A percentile compares a stretch with the other conserved stretches of the same genome.
Evolutionary conservation across 352 stramenopile genomes (phyloP).

Genomic region (Phytophthora sp.): DNA sequence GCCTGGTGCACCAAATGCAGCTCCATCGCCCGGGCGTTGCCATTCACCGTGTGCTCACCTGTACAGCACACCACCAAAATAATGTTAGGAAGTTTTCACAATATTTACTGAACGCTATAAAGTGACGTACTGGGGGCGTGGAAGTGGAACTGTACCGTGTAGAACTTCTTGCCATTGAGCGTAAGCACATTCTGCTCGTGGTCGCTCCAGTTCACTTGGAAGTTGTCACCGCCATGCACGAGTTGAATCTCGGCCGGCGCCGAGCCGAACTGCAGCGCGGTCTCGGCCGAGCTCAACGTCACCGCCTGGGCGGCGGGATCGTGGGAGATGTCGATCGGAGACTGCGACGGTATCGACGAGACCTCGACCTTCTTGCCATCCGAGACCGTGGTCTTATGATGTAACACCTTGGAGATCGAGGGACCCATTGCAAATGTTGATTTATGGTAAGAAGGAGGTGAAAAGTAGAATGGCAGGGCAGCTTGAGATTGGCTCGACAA

Average conservation of each 20-base stretch:
- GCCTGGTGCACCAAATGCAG: slow-evolving; percentile 75
- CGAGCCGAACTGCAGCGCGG: slow-evolving; percentile 32
- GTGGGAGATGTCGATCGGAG: slow-evolving; percentile 59
- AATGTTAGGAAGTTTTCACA: slow-evolving; percentile 11
- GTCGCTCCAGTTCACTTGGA: slow-evolving; percentile 58
- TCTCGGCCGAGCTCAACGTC: slow-evolving; percentile 28
- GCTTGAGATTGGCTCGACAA: slow-evolving; percentile 3
- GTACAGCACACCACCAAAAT: slow-evolving; percentile 1
- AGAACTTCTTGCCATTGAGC: slow-evolving; percentile 60
- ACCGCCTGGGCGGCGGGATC: slow-evolving; percentile 29
- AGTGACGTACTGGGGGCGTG: slow-evolving; percentile 62
- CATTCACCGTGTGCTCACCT: slow-evolving; percentile 76
- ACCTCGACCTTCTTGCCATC: slow-evolving; percentile 4
- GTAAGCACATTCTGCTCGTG: slow-evolving; percentile 45
- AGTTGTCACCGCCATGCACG: slow-evolving; percentile 47
- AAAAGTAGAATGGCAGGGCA: slow-evolving; percentile 20
- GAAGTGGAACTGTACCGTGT: slow-evolving; percentile 72
- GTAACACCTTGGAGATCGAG: slow-evolving; percentile 21
- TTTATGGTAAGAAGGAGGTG: background rate
- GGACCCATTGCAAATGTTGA: slow-evolving; percentile 31
- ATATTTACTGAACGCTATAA: background rate
- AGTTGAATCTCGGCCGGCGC: slow-evolving; percentile 44
- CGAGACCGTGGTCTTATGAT: slow-evolving; percentile 6
- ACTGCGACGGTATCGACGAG: slow-evolving; percentile 40
- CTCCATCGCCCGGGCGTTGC: slow-evolving; percentile 58